Percentiles rank a stretch among this genome's conserved stretches.
These are phyloP conservation scores for Chaetothyriales sp. DNA, from an alignment of 2,329 filamentous ascomycete species.

Conservation along the genomic window DNA sequence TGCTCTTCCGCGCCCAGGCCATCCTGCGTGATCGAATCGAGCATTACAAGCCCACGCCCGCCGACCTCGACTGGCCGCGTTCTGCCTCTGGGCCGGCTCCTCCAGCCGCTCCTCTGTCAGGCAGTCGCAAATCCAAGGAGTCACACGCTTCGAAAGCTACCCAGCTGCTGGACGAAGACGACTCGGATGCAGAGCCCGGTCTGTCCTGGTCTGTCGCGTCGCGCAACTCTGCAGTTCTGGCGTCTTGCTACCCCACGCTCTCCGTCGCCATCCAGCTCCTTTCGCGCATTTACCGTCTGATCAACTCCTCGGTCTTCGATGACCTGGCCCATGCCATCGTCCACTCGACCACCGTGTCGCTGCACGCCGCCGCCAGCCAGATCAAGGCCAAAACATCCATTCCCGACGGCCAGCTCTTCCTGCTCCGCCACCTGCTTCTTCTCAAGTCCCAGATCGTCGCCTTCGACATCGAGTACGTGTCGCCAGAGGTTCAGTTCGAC, in stretches of 20 bases:
- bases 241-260: conserved; percentile 42
- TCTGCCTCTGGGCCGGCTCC: conserved; percentile 24
- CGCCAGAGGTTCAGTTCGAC: conserved; percentile 50
- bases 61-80: conserved; percentile 50
- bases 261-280: conserved; percentile 53
- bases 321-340: conserved; percentile 69
- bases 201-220: conserved; percentile 6
- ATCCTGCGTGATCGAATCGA: conserved; percentile 53
- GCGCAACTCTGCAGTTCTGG: conserved; percentile 8
- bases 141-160: conserved; percentile 18
- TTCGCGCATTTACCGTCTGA: conserved; percentile 53
- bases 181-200: conserved; percentile 18
- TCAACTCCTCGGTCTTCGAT: conserved; percentile 55
- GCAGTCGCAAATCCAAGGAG: conserved; percentile 22
- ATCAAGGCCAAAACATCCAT: conserved; percentile 39
- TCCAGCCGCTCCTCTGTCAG: conserved; percentile 21
- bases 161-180: conserved; percentile 37
- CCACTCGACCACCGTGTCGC: conserved; percentile 70
- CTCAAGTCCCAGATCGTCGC: conserved; percentile 92
- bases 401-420: conserved; percentile 72
- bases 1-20: conserved; percentile 50
- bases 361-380: conserved; percentile 59
- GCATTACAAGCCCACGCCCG: conserved; percentile 47
- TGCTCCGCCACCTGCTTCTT: conserved; percentile 85
- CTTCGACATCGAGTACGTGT: conserved; percentile 73